Conservation (phyloP, 768 basidiomycete genomes). For the Chlorophyllum brunneum region DNA sequence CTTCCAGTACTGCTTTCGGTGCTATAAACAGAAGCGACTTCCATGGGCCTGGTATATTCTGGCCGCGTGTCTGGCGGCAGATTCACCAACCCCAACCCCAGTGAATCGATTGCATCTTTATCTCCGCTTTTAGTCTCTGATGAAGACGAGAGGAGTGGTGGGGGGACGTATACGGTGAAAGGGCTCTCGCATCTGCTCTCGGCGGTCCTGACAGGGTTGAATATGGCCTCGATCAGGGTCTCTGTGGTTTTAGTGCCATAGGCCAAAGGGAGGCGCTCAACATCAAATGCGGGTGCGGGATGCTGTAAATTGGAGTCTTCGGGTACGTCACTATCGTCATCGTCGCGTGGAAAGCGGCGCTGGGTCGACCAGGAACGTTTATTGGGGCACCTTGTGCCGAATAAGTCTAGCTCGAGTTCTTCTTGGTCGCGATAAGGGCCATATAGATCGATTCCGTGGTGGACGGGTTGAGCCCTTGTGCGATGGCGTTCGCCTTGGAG, state of each 20-base stretch:
- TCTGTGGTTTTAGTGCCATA: slow-evolving; percentile 66
- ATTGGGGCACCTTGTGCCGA: slow-evolving; percentile 19
- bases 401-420: slow-evolving; percentile 32
- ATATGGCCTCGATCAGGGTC: slow-evolving; percentile 72
- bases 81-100: slow-evolving; percentile 12
- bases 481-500: slow-evolving; percentile 48
- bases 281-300: slow-evolving; percentile 28
- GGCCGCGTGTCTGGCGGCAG: slow-evolving; percentile 8
- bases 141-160: not conserved
- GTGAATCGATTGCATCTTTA: not conserved
- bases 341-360: not conserved
- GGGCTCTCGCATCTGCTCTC: slow-evolving; percentile 35
- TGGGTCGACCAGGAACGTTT: too few species aligned
- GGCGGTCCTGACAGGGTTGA: slow-evolving; percentile 62
- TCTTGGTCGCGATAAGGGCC: slow-evolving; percentile 34
- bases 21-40: slow-evolving; percentile 10
- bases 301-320: not conserved
- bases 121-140: not conserved
- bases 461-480: slow-evolving; percentile 39
- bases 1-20: slow-evolving; percentile 22
- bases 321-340: not conserved
- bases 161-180: slow-evolving; percentile 35
- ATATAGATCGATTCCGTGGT: slow-evolving; percentile 18
- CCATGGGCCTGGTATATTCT: not conserved
- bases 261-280: slow-evolving; percentile 44